phyloP scores from a whole-genome alignment of 495 filamentous ascomycete genomes.

The Tetracladium setigerum region DNA sequence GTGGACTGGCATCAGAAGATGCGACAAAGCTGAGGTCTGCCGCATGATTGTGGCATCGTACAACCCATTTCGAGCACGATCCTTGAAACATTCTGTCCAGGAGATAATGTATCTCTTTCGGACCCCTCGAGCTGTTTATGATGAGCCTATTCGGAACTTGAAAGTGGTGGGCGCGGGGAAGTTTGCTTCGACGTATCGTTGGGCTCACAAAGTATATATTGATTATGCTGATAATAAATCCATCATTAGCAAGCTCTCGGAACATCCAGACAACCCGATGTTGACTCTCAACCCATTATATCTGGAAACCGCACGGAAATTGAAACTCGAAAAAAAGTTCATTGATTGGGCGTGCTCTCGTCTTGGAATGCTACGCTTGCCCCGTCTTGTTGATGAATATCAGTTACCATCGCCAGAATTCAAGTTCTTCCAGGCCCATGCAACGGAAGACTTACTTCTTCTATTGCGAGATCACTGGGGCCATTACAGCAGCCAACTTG shows the following conservation, averaged over 20 bases:
- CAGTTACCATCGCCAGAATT: constrained; percentile 1
- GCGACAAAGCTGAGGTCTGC: constrained; percentile 9
- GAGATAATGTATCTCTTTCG: constrained; percentile 6
- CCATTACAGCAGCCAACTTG: not conserved
- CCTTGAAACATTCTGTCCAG: constrained; percentile 3
- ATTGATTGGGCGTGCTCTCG: constrained; percentile 5
- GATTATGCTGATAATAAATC: constrained; percentile 2
- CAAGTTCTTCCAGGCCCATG: not conserved
- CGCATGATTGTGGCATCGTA: constrained; percentile 3
- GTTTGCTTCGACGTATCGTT: not conserved
- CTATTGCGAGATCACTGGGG: constrained; percentile 6
- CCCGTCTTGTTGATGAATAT: constrained; percentile 1
- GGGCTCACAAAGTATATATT: constrained; percentile 1
- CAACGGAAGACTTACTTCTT: constrained; percentile 2
- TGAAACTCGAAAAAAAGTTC: constrained; percentile 1
- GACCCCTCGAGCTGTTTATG: constrained; percentile 3
- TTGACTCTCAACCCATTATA: not conserved
- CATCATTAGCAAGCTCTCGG: constrained; percentile 1
- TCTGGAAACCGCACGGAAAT: not conserved
- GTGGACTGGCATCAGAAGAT: constrained; percentile 1
- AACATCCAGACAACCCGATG: not conserved
- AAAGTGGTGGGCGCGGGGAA: not conserved
- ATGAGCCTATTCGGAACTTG: not conserved
- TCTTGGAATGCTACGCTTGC: not conserved
- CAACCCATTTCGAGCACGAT: not conserved